Conservation (phyloP, 805 yeast species). For the Metschnikowia lunata region DNA sequence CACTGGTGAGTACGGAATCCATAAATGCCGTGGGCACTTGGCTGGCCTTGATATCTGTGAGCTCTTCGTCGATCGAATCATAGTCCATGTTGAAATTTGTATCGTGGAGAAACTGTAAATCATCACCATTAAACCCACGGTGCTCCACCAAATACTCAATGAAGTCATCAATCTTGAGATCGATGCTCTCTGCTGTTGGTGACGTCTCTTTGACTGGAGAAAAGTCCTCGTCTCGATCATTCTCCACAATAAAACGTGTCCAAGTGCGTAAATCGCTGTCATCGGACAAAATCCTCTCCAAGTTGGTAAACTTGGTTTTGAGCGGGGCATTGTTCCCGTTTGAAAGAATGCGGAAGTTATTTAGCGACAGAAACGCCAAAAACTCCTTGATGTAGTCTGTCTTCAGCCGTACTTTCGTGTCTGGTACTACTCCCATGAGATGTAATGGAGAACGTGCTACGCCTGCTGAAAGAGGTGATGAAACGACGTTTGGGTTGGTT, state of each 20-base stretch:
- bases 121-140: constrained; percentile 25
- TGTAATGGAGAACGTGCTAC: constrained; percentile 3
- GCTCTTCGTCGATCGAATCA: constrained; percentile 36
- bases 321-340: constrained; percentile 16
- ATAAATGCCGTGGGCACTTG: not conserved
- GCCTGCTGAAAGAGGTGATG: not conserved
- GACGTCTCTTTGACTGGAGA: constrained; percentile 3
- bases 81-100: constrained; percentile 32
- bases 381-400: constrained; percentile 26
- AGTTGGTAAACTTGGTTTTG: constrained; percentile 24
- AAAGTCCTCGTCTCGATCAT: constrained; percentile 13
- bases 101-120: constrained; percentile 25
- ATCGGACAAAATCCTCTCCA: constrained; percentile 23
- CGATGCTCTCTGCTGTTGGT: constrained; percentile 9
- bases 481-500: not conserved
- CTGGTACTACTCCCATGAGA: constrained; percentile 8
- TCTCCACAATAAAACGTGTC: constrained; percentile 22
- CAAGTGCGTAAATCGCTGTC: constrained; percentile 24
- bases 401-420: constrained; percentile 11
- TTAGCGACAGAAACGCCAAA: constrained; percentile 17
- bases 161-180: constrained; percentile 28
- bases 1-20: not conserved
- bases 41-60: constrained; percentile 23
- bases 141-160: constrained; percentile 25
- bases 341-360: constrained; percentile 3